A percentile compares a stretch with the other conserved stretches of the same genome.
These are phyloP conservation scores for Coemansia sp. DNA, from an alignment of 371 early-diverging fungal species.

Conservation along the genomic window DNA sequence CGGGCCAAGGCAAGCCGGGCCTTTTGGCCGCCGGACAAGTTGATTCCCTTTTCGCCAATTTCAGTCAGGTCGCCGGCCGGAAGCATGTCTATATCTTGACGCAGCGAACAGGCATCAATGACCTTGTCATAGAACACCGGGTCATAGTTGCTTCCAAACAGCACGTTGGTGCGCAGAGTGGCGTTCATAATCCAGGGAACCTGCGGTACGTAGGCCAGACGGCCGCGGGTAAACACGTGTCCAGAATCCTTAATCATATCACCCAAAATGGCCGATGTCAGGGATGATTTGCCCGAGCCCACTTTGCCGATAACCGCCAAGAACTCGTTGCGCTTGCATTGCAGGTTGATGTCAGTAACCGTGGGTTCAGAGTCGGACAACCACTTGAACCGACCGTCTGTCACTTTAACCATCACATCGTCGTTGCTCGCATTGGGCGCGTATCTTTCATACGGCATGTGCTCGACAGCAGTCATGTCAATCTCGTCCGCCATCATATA, in stretches of 20 bases:
- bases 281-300: slow-evolving; percentile 88
- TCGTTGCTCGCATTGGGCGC: slow-evolving; percentile 13
- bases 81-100: slow-evolving; percentile 75
- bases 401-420: slow-evolving; percentile 42
- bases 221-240: slow-evolving; percentile 51
- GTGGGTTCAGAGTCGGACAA: slow-evolving; percentile 48
- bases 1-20: slow-evolving; percentile 77
- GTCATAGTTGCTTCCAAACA: slow-evolving; percentile 85
- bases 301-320: slow-evolving; percentile 84
- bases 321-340: slow-evolving; percentile 64
- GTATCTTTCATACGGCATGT: slow-evolving; percentile 50
- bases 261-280: slow-evolving; percentile 82
- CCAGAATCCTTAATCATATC: slow-evolving; percentile 62
- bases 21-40: slow-evolving; percentile 85
- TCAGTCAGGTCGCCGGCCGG: slow-evolving; percentile 85
- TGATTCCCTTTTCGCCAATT: slow-evolving; percentile 93
- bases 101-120: slow-evolving; percentile 61
- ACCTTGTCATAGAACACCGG: slow-evolving; percentile 67
- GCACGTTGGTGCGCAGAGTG: slow-evolving; percentile 88
- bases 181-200: slow-evolving; percentile 95
- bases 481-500: no score
- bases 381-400: slow-evolving; percentile 56
- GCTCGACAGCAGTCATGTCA: slow-evolving; percentile 79
- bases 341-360: slow-evolving; percentile 64
- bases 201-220: slow-evolving; percentile 87